These are phyloP conservation scores for Aspergillus brunneoviolaceus DNA, from an alignment of 2,329 filamentous ascomycete genomes.

Conservation along the genomic window DNA sequence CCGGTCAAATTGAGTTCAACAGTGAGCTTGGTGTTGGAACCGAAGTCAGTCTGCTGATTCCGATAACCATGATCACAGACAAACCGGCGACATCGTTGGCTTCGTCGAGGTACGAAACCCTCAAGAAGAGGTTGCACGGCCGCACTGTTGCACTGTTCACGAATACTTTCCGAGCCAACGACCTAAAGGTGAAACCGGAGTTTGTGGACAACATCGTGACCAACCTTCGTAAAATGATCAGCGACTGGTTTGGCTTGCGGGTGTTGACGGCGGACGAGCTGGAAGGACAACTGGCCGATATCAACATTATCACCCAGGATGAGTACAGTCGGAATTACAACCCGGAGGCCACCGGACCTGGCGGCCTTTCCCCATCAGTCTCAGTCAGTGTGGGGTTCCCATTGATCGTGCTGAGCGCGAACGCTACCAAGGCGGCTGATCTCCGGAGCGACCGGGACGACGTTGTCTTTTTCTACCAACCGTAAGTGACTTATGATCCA, in stretches of 20 bases:
- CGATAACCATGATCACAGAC: constrained; percentile 3
- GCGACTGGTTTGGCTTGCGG: constrained; percentile 20
- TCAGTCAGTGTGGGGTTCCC: constrained; percentile 2
- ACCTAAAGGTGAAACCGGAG: constrained; percentile 14
- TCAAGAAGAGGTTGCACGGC: constrained; percentile 14
- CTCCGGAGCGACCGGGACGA: constrained; percentile 15
- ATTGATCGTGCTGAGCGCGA: constrained; percentile 20
- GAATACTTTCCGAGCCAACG: constrained; percentile 11
- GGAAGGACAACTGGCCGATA: constrained; percentile 11
- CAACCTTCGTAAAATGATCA: constrained; percentile 18
- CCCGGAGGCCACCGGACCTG: constrained; percentile 9
- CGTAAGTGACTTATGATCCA: neutral
- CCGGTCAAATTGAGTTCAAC: constrained; percentile 24
- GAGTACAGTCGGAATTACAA: constrained; percentile 20
- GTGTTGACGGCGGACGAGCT: constrained; percentile 17
- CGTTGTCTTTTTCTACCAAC: constrained; percentile 23
- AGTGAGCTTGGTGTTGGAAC: constrained; percentile 27
- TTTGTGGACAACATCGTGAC: constrained; percentile 15
- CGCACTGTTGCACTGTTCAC: constrained; percentile 21
- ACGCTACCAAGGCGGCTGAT: constrained; percentile 17
- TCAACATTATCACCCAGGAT: constrained; percentile 22
- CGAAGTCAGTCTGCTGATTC: constrained; percentile 20
- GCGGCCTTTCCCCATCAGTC: neutral
- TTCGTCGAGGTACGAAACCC: neutral
- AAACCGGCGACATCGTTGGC: neutral